Base-by-base conservation (phyloP, 176 grass and related monocot genomes). In the Thalia dealbata region DNA sequence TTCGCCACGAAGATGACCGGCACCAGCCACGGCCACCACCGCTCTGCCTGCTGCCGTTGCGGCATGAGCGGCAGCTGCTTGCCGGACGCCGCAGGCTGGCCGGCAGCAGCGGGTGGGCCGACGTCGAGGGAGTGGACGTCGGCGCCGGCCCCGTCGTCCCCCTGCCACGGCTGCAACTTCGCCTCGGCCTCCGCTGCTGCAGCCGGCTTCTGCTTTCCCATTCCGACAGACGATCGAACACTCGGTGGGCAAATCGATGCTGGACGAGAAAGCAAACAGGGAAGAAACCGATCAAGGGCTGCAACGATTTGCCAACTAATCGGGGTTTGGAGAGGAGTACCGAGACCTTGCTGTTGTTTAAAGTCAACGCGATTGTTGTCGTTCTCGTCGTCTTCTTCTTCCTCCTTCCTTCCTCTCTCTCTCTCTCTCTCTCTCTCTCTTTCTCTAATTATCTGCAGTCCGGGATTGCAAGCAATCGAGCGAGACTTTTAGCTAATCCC, bases 11-110 rank as follows among this genome's bases (percentile, higher is more conserved):
- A 26, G 43, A 86, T 79, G 25, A 70, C 64, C 21, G 87, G 77
- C 52, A 97, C 93, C 25, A 92, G 50, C 87, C 86, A 96, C 2
- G 92, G 76, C 28, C 80, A 63, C 82, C 85, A 92, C 41, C 55
- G 32, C 52, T 42, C 29, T 44, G 29, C 75, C 45, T 6, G 52
- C 14, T 41, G 54, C 38, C 12, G n/a, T 12, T 3, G 51, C 51
- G 22, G 35, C 52, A 18, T 13, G 11, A 3, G 46, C 21, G 64
- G 65, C 32, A 51, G 64, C 38, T 38, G 23, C 51, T 38, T 9
- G 0, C 24, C 12, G 10, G 46, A 8, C 24, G 48, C 19, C 12
- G 11, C 13, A 16, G 28, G 29, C 12, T 19, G 32, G 30, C 9
- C 65, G 6, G 19, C 65, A 2, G 61, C 23, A 0, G 23, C 23